Conservation (phyloP, 345 rosid species). For the Aquilaria yunnanensis region DNA sequence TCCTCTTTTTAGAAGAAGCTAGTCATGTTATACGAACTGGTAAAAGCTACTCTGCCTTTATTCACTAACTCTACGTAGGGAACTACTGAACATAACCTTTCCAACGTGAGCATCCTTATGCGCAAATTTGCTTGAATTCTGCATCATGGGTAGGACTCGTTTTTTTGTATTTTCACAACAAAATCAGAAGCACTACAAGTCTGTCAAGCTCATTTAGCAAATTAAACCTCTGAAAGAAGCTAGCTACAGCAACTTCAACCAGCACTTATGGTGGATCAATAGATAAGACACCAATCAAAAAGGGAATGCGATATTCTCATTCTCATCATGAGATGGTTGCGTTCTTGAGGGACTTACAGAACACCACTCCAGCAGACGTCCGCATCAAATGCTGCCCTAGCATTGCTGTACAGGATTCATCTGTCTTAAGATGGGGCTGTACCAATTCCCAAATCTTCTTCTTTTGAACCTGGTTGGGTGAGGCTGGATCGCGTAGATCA, state of each 20-base stretch:
- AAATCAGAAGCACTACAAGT: no score
- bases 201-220: no score
- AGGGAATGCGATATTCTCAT: not conserved
- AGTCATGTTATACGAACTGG: not conserved
- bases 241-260: no score
- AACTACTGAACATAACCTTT: no score
- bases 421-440: conserved; percentile 81
- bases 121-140: no score
- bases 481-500: not conserved
- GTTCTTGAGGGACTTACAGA: conserved; percentile 44
- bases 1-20: not conserved
- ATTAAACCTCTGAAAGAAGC: no score
- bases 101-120: no score
- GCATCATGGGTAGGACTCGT: no score
- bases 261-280: no score
- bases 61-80: no score
- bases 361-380: conserved; percentile 63
- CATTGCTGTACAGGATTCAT: conserved; percentile 49
- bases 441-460: conserved; percentile 86
- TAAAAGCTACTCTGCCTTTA: not conserved
- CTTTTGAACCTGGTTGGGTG: conserved; percentile 54
- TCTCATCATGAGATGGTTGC: conserved; percentile 63
- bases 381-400: conserved; percentile 54
- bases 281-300: not conserved
- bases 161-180: no score